These are phyloP conservation scores for Gleditsia sinensis DNA, from an alignment of 306 rosid species.

Conservation along the genomic window DNA sequence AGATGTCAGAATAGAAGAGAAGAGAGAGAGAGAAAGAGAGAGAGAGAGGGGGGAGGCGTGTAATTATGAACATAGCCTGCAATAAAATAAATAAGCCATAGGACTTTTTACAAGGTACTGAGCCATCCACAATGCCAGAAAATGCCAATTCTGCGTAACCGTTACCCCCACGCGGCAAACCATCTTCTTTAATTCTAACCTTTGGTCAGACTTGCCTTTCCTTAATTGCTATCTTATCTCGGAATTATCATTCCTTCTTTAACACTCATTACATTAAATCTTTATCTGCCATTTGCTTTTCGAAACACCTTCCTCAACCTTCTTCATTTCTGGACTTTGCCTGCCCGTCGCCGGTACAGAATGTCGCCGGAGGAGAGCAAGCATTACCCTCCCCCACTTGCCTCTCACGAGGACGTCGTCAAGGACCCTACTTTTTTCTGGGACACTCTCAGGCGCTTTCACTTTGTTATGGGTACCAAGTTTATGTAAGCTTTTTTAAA, in stretches of 20 bases:
- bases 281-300: background rate
- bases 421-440: constrained; percentile 61
- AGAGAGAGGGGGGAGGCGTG: constrained; percentile 24
- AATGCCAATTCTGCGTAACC: constrained; percentile 67
- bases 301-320: background rate
- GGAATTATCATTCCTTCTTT: constrained; percentile 42
- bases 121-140: constrained; percentile 42
- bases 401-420: constrained; percentile 64
- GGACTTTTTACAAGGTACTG: constrained; percentile 20
- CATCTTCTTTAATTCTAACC: constrained; percentile 47
- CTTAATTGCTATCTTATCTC: constrained; percentile 49
- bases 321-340: background rate
- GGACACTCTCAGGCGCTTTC: constrained; percentile 93
- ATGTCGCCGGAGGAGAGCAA: constrained; percentile 52
- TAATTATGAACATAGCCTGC: constrained; percentile 40
- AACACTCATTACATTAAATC: constrained; percentile 24
- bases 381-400: constrained; percentile 72
- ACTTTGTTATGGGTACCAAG: constrained; percentile 73
- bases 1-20: constrained; percentile 47
- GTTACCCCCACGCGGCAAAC: constrained; percentile 81
- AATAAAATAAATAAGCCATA: constrained; percentile 19
- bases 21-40: background rate
- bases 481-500: constrained; percentile 66
- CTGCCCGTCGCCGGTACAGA: constrained; percentile 22
- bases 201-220: constrained; percentile 37